Conservation (phyloP, 1,284 basidiomycete genomes). For the Pisolithus thermaeus region DNA sequence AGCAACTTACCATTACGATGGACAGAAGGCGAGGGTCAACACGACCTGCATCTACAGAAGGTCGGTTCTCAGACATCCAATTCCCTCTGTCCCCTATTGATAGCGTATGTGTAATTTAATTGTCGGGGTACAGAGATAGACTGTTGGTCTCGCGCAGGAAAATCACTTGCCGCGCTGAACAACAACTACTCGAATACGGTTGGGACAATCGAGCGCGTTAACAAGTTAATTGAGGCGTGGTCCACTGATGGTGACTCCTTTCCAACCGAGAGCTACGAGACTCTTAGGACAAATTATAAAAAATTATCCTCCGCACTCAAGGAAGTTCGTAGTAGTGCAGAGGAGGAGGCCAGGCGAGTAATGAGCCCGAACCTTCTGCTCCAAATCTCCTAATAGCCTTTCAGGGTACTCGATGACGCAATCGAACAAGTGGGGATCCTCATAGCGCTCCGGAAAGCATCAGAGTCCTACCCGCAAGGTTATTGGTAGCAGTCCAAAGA, state of each 20-base stretch:
- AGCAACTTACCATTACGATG: constrained; percentile 13
- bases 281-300: constrained; percentile 55
- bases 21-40: constrained; percentile 26
- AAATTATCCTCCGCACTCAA: constrained; percentile 55
- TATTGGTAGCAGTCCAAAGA: constrained; percentile 8
- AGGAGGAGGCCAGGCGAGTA: constrained; percentile 53
- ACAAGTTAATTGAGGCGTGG: constrained; percentile 65
- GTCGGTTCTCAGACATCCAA: constrained; percentile 25
- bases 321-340: constrained; percentile 54
- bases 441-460: constrained; percentile 64
- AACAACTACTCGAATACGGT: constrained; percentile 43
- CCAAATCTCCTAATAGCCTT: neutral
- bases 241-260: constrained; percentile 57
- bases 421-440: constrained; percentile 64
- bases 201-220: constrained; percentile 64
- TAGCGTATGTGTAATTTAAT: constrained; percentile 1
- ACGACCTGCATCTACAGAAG: constrained; percentile 31
- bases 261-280: constrained; percentile 60
- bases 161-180: constrained; percentile 50
- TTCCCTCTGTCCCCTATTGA: constrained; percentile 3
- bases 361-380: constrained; percentile 38
- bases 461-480: constrained; percentile 58
- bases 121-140: constrained; percentile 49
- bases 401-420: constrained; percentile 63
- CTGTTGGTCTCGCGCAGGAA: constrained; percentile 62